phyloP scores from a whole-genome alignment of 2,329 filamentous ascomycete genomes.

The Paracoccidioides brasiliensis region DNA sequence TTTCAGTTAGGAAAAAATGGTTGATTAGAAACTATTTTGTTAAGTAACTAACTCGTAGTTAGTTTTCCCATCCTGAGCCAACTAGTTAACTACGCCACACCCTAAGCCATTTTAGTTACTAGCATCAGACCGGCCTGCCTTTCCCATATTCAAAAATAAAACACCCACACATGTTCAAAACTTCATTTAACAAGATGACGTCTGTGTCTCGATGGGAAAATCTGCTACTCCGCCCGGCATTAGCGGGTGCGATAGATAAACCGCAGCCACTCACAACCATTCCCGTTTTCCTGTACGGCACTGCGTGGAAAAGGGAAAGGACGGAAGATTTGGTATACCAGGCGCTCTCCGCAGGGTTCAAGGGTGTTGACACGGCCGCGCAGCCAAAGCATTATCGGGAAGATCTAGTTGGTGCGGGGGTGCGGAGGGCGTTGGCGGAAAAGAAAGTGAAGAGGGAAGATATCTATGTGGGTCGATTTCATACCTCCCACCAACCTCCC shows the following conservation, averaged over 20 bases:
- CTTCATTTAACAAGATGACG: not conserved
- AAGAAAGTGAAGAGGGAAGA: constrained; percentile 46
- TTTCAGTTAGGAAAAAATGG: too few relatives aligned
- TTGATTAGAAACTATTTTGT: too few relatives aligned
- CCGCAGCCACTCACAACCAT: constrained; percentile 12
- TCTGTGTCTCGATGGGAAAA: not conserved
- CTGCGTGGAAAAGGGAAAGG: constrained; percentile 68
- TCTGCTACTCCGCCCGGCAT: not conserved
- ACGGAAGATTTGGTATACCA: constrained; percentile 55
- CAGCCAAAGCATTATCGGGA: constrained; percentile 71
- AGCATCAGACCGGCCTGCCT: not conserved
- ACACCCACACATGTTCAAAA: not conserved
- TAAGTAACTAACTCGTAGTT: too few relatives aligned
- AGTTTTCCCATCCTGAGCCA: too few relatives aligned
- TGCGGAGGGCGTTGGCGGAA: constrained; percentile 48
- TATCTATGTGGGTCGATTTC: constrained; percentile 43
- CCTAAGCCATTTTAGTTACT: too few relatives aligned
- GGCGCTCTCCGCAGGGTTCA: constrained; percentile 57
- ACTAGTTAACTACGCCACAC: too few relatives aligned
- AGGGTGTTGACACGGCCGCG: constrained; percentile 62
- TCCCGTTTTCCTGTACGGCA: constrained; percentile 55
- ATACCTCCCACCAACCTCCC: constrained; percentile 3
- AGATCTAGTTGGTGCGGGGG: constrained; percentile 52
- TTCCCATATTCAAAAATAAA: not conserved
- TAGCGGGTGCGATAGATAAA: constrained; percentile 7